Percentiles rank a stretch among this genome's conserved stretches.
Conservation (phyloP, 169 alveolate species). For the Perkinsus chesapeaki region DNA sequence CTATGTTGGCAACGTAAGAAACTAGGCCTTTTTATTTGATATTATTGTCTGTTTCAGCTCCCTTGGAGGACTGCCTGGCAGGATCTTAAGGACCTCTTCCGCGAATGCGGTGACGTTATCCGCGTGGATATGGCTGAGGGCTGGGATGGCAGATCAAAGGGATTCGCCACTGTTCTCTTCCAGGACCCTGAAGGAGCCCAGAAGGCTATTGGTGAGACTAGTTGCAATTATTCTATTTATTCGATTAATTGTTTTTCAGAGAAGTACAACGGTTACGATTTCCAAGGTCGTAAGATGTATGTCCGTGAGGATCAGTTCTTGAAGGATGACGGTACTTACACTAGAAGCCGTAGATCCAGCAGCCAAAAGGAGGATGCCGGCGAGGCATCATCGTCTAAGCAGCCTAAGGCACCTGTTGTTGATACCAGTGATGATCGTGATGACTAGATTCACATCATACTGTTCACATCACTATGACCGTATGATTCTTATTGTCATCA, state of each 20-base stretch:
- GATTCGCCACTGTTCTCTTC: slow-evolving; percentile 34
- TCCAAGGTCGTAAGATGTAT: background rate
- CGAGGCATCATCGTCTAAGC: background rate
- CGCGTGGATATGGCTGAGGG: slow-evolving; percentile 34
- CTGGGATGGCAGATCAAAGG: slow-evolving; percentile 38
- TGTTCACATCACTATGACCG: background rate
- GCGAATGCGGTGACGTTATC: slow-evolving; percentile 36
- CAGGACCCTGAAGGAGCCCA: slow-evolving; percentile 29
- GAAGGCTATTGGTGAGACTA: slow-evolving; percentile 14
- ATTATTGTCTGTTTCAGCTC: background rate
- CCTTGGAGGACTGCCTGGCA: slow-evolving; percentile 44
- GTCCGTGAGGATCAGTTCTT: background rate
- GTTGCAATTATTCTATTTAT: background rate
- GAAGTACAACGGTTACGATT: background rate
- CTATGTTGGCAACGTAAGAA: slow-evolving; percentile 23
- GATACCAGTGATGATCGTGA: background rate
- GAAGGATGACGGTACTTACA: background rate
- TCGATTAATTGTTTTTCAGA: background rate
- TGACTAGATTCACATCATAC: background rate
- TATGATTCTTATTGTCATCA: background rate
- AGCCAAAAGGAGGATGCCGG: background rate
- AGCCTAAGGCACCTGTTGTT: background rate
- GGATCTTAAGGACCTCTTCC: slow-evolving; percentile 35
- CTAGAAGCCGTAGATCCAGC: background rate
- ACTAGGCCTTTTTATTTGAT: background rate